Evolutionary conservation across 23 red algal genomes (phyloP).

Genomic region (Gracilariopsis chorda): DNA sequence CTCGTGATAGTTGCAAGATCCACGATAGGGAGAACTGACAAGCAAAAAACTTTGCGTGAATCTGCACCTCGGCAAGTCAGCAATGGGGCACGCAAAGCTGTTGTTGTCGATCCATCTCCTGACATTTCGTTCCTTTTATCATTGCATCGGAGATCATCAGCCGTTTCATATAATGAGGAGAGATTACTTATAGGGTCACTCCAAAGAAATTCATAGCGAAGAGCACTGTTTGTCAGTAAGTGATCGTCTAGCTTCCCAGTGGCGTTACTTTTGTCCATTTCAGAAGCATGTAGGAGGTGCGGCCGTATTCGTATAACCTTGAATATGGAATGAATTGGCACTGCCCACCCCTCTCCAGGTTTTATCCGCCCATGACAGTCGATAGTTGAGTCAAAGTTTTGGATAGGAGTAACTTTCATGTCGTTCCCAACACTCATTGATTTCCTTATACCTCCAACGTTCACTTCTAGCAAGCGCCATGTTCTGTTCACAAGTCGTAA

Average conservation of each 20-base stretch:
- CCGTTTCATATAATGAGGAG: constrained; percentile 7
- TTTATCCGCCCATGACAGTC: constrained; percentile 18
- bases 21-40: constrained; percentile 35
- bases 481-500: constrained; percentile 71
- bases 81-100: constrained; percentile 1
- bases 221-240: neutral
- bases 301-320: constrained; percentile 62
- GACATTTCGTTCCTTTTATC: neutral
- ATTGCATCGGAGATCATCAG: neutral
- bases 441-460: constrained; percentile 49
- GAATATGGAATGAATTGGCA: constrained; percentile 59
- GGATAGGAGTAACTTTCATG: neutral
- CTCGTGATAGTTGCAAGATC: neutral
- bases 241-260: neutral
- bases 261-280: neutral
- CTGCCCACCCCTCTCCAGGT: constrained; percentile 34
- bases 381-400: neutral
- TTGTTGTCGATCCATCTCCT: neutral
- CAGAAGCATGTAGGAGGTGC: constrained; percentile 43
- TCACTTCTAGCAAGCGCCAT: constrained; percentile 55
- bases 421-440: constrained; percentile 7
- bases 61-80: constrained; percentile 47
- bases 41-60: constrained; percentile 16
- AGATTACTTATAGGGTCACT: constrained; percentile 62
- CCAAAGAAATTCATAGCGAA: constrained; percentile 61